These are phyloP conservation scores for Trichosporon sp. DNA, from an alignment of 1,284 basidiomycete genomes.

Conservation along the genomic window DNA sequence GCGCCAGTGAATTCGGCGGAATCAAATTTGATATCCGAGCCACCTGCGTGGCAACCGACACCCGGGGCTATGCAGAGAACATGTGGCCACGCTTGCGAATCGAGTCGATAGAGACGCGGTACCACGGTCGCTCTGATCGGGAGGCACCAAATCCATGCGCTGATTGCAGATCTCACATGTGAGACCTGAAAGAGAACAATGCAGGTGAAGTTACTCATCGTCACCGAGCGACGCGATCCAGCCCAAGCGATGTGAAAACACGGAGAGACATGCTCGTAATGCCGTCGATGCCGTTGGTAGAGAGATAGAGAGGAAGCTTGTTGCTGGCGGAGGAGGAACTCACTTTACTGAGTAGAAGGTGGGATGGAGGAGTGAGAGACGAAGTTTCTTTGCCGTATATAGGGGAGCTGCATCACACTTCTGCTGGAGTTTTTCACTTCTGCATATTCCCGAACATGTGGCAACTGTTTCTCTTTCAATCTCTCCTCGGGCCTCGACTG, in stretches of 20 bases:
- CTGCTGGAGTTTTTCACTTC: constrained; percentile 5
- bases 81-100: no score
- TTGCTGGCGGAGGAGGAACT: not conserved
- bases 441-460: constrained; percentile 16
- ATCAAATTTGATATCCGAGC: not conserved
- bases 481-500: not conserved
- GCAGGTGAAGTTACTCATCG: not conserved
- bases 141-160: no score
- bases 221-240: not conserved
- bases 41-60: not conserved
- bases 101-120: no score
- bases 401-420: constrained; percentile 12
- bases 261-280: not conserved
- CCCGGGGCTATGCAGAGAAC: no score
- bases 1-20: constrained; percentile 4
- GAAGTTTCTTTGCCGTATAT: constrained; percentile 17
- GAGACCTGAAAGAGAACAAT: not conserved
- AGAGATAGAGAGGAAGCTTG: not conserved
- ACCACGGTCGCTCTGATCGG: no score
- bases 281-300: constrained; percentile 1
- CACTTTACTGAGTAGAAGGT: constrained; percentile 19
- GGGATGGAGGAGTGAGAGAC: constrained; percentile 3
- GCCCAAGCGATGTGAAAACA: not conserved
- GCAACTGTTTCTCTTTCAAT: not conserved
- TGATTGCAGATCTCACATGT: not conserved